phyloP scores from a whole-genome alignment of 306 rosid species.

The Abrus pulchellus region DNA sequence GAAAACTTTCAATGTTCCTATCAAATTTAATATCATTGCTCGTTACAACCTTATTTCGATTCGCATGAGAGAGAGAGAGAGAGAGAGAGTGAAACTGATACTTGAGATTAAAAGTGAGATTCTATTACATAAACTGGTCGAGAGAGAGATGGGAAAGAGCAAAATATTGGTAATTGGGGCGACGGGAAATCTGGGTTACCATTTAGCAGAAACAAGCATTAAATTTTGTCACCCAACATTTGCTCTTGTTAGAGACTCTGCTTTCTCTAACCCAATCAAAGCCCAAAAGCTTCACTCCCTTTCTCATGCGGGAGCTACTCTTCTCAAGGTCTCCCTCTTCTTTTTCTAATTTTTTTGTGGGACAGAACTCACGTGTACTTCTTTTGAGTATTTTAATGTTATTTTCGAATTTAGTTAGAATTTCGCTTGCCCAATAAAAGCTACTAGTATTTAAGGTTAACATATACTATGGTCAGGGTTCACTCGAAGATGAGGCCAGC shows the following conservation, averaged over 20 bases:
- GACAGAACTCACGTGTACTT: not conserved
- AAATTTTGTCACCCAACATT: conserved; percentile 76
- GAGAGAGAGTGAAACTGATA: not conserved
- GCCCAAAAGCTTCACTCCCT: conserved; percentile 62
- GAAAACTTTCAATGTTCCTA: too few relatives aligned
- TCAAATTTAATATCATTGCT: too few relatives aligned
- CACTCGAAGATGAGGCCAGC: conserved; percentile 75
- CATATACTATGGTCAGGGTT: conserved; percentile 53
- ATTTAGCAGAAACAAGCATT: conserved; percentile 70
- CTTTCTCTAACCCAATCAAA: conserved; percentile 68
- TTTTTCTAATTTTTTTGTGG: not conserved
- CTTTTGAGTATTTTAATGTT: not conserved
- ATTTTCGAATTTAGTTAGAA: not conserved
- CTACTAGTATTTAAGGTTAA: too few relatives aligned
- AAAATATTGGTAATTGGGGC: conserved; percentile 76
- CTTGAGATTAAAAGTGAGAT: not conserved
- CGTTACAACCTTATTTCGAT: too few relatives aligned
- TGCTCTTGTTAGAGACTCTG: conserved; percentile 66
- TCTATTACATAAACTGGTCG: too few relatives aligned
- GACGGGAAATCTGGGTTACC: conserved; percentile 68
- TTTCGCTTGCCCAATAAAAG: too few relatives aligned
- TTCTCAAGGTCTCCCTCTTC: conserved; percentile 60
- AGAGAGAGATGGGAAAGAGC: conserved; percentile 58
- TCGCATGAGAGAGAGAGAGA: too few relatives aligned
- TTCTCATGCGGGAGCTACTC: conserved; percentile 65